These are phyloP conservation scores for Salvia sclarea DNA, from an alignment of 305 asterid species.

Conservation along the genomic window DNA sequence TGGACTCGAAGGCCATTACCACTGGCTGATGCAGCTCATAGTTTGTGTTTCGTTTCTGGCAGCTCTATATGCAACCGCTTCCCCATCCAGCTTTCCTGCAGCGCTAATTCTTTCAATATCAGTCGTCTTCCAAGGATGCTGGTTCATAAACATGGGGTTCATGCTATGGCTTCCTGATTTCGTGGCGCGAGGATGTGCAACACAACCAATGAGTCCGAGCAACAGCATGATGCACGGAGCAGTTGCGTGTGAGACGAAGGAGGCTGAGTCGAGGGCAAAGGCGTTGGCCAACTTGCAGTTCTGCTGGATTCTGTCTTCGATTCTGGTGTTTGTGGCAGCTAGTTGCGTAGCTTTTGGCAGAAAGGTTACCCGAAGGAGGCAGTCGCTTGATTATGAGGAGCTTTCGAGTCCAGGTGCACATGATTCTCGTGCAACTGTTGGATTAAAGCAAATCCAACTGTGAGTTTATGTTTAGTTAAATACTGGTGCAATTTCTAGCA, in stretches of 20 bases:
- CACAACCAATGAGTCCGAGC: conserved; percentile 26
- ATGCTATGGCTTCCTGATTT: conserved; percentile 57
- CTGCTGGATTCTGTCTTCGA: conserved; percentile 66
- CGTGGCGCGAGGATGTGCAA: conserved; percentile 53
- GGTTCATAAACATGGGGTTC: conserved; percentile 79
- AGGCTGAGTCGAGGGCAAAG: conserved; percentile 43
- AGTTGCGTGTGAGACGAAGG: conserved; percentile 37
- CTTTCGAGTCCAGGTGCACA: conserved; percentile 41
- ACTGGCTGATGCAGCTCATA: conserved; percentile 74
- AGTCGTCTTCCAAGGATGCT: conserved; percentile 67
- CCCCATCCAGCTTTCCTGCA: conserved; percentile 55
- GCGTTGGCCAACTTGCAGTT: conserved; percentile 75
- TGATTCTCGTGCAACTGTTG: conserved; percentile 38
- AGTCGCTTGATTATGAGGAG: conserved; percentile 49
- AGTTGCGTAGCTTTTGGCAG: conserved; percentile 44
- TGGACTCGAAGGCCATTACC: conserved; percentile 90
- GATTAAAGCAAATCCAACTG: conserved; percentile 47
- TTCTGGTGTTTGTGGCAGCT: conserved; percentile 43
- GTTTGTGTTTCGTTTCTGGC: conserved; percentile 59
- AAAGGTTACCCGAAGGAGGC: conserved; percentile 33
- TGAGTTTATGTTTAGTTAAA: conserved; percentile 19
- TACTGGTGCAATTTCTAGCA: too few relatives aligned
- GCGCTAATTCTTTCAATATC: conserved; percentile 60
- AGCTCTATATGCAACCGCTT: conserved; percentile 42
- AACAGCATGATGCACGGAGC: conserved; percentile 36